Percentiles rank a stretch among this genome's conserved stretches.
These are phyloP conservation scores for Cantharellus anzutake DNA, from an alignment of 768 basidiomycete genomes.

Conservation along the genomic window DNA sequence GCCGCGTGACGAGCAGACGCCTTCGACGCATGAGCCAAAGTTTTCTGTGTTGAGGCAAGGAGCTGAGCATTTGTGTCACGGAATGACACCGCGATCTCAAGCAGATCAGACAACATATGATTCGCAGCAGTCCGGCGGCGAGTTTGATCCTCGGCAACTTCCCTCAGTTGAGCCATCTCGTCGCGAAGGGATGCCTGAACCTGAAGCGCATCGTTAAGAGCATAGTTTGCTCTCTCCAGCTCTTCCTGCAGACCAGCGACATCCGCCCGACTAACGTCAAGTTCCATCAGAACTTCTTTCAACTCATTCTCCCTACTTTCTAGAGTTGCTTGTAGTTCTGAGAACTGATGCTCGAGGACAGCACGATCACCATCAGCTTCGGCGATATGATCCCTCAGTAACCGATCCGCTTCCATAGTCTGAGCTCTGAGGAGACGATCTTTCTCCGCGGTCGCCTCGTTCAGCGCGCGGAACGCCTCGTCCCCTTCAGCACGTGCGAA, in stretches of 20 bases:
- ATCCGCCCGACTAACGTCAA: slow-evolving; percentile 49
- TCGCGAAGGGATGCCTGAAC: slow-evolving; percentile 52
- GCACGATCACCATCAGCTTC: slow-evolving; percentile 91
- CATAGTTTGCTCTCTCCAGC: slow-evolving; percentile 47
- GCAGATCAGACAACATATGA: slow-evolving; percentile 60
- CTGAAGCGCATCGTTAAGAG: slow-evolving; percentile 45
- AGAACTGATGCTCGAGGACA: slow-evolving; percentile 75
- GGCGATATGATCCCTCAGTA: slow-evolving; percentile 71
- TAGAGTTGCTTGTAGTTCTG: slow-evolving; percentile 43
- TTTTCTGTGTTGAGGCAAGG: slow-evolving; percentile 26
- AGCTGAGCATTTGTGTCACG: slow-evolving; percentile 61
- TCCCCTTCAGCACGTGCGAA: slow-evolving; percentile 53
- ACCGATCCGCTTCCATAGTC: slow-evolving; percentile 40
- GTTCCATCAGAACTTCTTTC: slow-evolving; percentile 39
- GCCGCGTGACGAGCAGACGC: neutral
- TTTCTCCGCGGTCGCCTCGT: slow-evolving; percentile 54
- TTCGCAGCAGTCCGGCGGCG: slow-evolving; percentile 15
- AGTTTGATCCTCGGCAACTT: neutral
- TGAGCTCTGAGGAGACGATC: slow-evolving; percentile 56
- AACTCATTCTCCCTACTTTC: slow-evolving; percentile 43
- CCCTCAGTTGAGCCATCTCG: slow-evolving; percentile 29
- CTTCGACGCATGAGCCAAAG: neutral
- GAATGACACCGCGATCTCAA: slow-evolving; percentile 64
- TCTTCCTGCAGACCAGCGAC: slow-evolving; percentile 53
- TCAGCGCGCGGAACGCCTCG: slow-evolving; percentile 45